A percentile compares a stretch with the other conserved stretches of the same genome.
These are phyloP conservation scores for Linnemannia schmuckeri DNA, from an alignment of 192 early-diverging fungal species.

Conservation along the genomic window DNA sequence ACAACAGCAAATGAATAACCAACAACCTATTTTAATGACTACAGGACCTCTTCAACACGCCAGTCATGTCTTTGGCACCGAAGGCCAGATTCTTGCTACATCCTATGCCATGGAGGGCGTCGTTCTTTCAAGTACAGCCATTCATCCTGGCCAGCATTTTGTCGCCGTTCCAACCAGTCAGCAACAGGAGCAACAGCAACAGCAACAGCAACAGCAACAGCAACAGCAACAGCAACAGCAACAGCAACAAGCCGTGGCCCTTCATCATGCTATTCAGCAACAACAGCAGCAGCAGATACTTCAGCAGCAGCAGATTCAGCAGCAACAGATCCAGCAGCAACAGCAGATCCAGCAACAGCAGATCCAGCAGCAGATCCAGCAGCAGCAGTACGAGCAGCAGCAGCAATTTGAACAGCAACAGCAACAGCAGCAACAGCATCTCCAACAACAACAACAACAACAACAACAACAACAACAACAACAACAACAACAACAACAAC, in stretches of 20 bases:
- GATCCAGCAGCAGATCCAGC: constrained; percentile 25
- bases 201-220: constrained; percentile 21
- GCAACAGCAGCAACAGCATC: constrained; percentile 9
- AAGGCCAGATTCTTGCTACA: constrained; percentile 30
- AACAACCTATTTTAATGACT: constrained; percentile 35
- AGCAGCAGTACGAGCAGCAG: constrained; percentile 12
- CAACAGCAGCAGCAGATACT: constrained; percentile 22
- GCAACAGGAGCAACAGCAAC: constrained; percentile 37
- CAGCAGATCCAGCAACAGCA: constrained; percentile 32
- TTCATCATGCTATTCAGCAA: constrained; percentile 10
- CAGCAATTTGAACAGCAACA: constrained; percentile 26
- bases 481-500: constrained; percentile 37
- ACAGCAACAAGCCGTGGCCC: constrained; percentile 3
- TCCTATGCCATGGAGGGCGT: constrained; percentile 50
- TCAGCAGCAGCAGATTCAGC: constrained; percentile 42
- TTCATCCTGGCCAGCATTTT: constrained; percentile 47
- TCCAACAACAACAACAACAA: constrained; percentile 17
- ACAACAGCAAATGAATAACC: constrained; percentile 25
- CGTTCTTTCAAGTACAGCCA: constrained; percentile 47
- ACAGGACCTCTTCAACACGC: constrained; percentile 22
- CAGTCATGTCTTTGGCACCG: constrained; percentile 27
- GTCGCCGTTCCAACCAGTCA: constrained; percentile 46
- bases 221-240: constrained; percentile 21
- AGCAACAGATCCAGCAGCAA: constrained; percentile 33
- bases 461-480: constrained; percentile 20